Conservation (phyloP, 768 basidiomycete species). For the Russula emetica region DNA sequence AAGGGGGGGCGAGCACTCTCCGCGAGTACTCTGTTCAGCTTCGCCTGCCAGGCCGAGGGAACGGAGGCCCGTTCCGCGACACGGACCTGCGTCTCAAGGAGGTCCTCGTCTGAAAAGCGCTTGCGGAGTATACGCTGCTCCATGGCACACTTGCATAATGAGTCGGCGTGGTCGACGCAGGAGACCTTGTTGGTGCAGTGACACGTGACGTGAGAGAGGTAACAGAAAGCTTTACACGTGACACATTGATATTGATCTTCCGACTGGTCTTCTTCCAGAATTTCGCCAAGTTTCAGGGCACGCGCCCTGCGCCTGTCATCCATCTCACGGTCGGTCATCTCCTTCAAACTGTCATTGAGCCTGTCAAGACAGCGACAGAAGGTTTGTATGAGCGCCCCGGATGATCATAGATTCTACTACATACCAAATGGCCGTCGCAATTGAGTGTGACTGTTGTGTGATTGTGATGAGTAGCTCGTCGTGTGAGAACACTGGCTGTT, state of each 20-base stretch:
- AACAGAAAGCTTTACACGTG: conserved; percentile 91
- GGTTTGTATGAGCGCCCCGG: conserved; percentile 4
- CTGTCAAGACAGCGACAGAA: conserved; percentile 39
- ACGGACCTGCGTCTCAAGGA: conserved; percentile 60
- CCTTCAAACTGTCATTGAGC: conserved; percentile 76
- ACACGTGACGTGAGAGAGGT: conserved; percentile 89
- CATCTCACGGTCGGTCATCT: conserved; percentile 87
- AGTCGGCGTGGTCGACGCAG: conserved; percentile 79
- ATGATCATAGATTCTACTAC: conserved; percentile 33
- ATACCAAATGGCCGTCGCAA: conserved; percentile 91
- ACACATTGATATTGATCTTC: conserved; percentile 97
- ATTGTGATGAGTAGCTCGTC: conserved; percentile 97
- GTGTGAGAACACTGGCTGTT: conserved; percentile 96
- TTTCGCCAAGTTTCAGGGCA: conserved; percentile 55
- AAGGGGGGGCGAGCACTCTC: conserved; percentile 71
- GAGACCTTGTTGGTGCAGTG: conserved; percentile 71
- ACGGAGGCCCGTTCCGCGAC: conserved; percentile 68
- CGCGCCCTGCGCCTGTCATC: conserved; percentile 61
- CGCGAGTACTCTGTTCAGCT: conserved; percentile 59
- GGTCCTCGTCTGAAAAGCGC: conserved; percentile 75
- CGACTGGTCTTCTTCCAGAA: conserved; percentile 71
- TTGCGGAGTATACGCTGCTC: conserved; percentile 63
- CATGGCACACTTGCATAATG: conserved; percentile 64
- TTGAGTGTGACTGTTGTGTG: conserved; percentile 88
- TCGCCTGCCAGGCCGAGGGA: conserved; percentile 70